Conservation (phyloP, 257 asterid species). For the Sherardia arvensis region DNA sequence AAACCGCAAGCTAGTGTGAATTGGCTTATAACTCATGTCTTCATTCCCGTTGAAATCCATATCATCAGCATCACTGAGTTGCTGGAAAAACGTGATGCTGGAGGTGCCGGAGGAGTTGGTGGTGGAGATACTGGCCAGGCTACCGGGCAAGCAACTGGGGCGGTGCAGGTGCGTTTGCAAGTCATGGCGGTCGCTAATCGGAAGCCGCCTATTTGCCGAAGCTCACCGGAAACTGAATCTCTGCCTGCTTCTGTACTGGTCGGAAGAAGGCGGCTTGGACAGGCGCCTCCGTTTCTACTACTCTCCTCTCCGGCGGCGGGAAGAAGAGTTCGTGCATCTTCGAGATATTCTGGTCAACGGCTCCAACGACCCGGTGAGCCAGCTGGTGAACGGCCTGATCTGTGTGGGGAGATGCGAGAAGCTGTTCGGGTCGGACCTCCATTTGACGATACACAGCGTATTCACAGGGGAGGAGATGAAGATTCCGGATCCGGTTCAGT, state of each 20-base stretch:
- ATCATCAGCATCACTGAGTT: not conserved
- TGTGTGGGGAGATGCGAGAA: not conserved
- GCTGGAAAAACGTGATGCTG: not conserved
- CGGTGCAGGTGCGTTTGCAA: not conserved
- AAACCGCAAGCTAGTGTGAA: no score
- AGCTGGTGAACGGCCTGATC: not conserved
- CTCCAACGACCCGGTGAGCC: not conserved
- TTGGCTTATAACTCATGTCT: no score
- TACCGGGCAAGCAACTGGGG: not conserved
- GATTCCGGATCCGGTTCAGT: not conserved
- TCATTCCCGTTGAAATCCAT: no score
- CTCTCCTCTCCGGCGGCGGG: not conserved
- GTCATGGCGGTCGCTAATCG: not conserved
- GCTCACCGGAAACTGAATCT: not conserved
- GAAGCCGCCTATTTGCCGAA: not conserved
- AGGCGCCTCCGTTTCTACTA: not conserved
- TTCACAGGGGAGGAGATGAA: not conserved
- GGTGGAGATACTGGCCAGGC: not conserved
- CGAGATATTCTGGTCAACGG: not conserved
- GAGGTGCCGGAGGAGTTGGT: not conserved
- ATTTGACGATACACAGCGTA: not conserved
- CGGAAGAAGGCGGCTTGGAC: not conserved
- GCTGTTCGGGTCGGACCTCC: not conserved
- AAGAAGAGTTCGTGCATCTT: not conserved
- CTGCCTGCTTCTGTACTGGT: not conserved